These are phyloP conservation scores for Diplodia mutila DNA, from an alignment of 2,329 filamentous ascomycete genomes.

Conservation along the genomic window DNA sequence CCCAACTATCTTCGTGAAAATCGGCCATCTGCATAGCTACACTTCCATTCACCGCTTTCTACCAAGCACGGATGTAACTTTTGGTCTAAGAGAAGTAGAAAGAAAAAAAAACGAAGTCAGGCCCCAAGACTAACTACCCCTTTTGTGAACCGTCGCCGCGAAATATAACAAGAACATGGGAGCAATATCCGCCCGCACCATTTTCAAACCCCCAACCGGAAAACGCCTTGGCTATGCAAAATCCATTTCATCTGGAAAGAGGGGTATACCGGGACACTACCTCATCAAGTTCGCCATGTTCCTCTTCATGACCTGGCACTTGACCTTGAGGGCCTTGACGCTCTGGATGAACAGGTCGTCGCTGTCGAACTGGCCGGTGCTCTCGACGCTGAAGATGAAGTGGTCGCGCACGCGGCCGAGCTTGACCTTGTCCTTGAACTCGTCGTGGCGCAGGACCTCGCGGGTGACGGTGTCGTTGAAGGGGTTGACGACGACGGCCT, in stretches of 20 bases:
- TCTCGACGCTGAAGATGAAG: conserved; percentile 97
- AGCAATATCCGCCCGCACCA: neutral
- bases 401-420: conserved; percentile 89
- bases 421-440: conserved; percentile 95
- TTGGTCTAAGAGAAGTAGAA: neutral
- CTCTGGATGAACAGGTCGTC: conserved; percentile 92
- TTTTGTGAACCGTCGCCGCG: conserved; percentile 1
- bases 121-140: neutral
- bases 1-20: neutral
- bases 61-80: conserved; percentile 8
- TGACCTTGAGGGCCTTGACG: conserved; percentile 80
- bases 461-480: conserved; percentile 96
- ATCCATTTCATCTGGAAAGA: neutral
- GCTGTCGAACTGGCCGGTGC: conserved; percentile 91
- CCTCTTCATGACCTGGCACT: conserved; percentile 74
- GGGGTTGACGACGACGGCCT: conserved; percentile 83
- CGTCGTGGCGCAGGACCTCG: conserved; percentile 86
- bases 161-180: neutral
- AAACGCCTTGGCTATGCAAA: conserved; percentile 28
- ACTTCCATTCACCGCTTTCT: neutral
- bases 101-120: neutral
- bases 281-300: conserved; percentile 59
- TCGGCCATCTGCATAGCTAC: neutral
- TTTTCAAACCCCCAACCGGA: conserved; percentile 9
- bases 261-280: neutral